Percentiles rank a stretch among this genome's conserved stretches.
Conservation (phyloP, 2,329 filamentous ascomycete genomes). For the Penicillium paneum region DNA sequence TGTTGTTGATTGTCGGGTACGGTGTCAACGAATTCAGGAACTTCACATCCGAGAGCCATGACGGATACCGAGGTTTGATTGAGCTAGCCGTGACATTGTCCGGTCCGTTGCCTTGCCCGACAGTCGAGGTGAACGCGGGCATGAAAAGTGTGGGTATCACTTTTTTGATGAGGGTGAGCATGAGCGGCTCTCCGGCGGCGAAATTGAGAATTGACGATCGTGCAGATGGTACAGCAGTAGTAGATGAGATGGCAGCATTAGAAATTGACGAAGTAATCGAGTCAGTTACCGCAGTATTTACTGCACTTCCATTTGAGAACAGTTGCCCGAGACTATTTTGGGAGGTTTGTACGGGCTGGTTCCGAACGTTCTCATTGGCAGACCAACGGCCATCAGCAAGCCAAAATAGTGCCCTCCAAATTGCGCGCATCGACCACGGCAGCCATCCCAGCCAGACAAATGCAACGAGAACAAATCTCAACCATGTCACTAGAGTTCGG, state of each 20-base stretch:
- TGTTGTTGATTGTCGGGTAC: conserved; percentile 69
- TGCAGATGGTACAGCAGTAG: conserved; percentile 28
- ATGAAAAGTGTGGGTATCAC: conserved; percentile 38
- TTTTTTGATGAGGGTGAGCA: conserved; percentile 48
- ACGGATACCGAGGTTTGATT: conserved; percentile 41
- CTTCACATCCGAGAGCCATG: conserved; percentile 58
- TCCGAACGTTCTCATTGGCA: conserved; percentile 26
- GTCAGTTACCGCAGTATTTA: conserved; percentile 18
- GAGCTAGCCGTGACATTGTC: conserved; percentile 27
- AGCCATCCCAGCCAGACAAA: conserved; percentile 87
- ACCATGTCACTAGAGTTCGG: conserved; percentile 70
- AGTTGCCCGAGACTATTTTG: conserved; percentile 21
- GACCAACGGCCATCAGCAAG: conserved; percentile 74
- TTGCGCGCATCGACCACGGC: conserved; percentile 83
- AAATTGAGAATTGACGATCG: conserved; percentile 43
- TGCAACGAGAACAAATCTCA: conserved; percentile 72
- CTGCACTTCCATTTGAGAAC: conserved; percentile 29
- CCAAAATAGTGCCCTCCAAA: conserved; percentile 96
- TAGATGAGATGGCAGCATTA: conserved; percentile 23
- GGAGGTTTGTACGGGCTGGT: conserved; percentile 12
- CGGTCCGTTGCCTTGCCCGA: conserved; percentile 26
- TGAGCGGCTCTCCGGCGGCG: conserved; percentile 43
- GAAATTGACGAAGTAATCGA: conserved; percentile 25
- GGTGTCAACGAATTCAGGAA: conserved; percentile 59
- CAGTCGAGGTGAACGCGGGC: conserved; percentile 28